Evolutionary conservation across 768 basidiomycete species (phyloP).

Genomic region (Tulasnella sp.): DNA sequence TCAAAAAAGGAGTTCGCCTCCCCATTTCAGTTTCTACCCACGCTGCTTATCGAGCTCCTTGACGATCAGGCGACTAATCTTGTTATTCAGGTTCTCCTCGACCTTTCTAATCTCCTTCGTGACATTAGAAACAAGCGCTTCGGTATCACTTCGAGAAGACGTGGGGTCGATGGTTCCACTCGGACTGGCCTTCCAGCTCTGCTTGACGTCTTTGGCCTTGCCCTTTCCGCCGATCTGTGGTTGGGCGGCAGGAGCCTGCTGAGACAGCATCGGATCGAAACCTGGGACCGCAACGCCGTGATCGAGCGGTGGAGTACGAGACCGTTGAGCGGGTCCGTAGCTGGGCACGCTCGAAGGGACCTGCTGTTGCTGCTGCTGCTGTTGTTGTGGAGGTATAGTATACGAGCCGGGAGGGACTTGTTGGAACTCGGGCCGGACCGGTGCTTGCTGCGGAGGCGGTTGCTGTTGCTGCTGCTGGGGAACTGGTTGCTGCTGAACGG

Average conservation of each 20-base stretch:
- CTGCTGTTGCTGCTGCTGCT: no score
- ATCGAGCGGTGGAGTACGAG: background rate
- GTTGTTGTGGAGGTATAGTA: background rate
- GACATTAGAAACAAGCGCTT: constrained; percentile 38
- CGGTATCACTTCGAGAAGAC: constrained; percentile 13
- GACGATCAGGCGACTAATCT: constrained; percentile 68
- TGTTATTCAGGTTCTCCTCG: constrained; percentile 68
- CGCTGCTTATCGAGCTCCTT: constrained; percentile 90
- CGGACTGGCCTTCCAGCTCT: constrained; percentile 24
- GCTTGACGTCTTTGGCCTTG: constrained; percentile 34
- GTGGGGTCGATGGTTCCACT: constrained; percentile 5
- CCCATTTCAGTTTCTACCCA: constrained; percentile 35
- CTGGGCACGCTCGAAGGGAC: background rate
- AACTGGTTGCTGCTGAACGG: constrained; percentile 29
- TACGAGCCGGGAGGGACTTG: background rate
- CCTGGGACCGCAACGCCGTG: background rate
- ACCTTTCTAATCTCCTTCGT: constrained; percentile 68
- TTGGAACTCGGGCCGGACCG: background rate
- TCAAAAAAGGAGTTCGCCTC: constrained; percentile 12
- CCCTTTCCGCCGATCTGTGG: constrained; percentile 54
- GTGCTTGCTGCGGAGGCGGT: background rate
- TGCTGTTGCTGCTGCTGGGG: background rate
- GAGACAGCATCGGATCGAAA: background rate
- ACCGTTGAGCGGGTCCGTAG: background rate
- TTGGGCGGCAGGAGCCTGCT: background rate